Evolutionary conservation across 345 rosid species (phyloP).

Genomic region (Aurinia saxatilis): DNA sequence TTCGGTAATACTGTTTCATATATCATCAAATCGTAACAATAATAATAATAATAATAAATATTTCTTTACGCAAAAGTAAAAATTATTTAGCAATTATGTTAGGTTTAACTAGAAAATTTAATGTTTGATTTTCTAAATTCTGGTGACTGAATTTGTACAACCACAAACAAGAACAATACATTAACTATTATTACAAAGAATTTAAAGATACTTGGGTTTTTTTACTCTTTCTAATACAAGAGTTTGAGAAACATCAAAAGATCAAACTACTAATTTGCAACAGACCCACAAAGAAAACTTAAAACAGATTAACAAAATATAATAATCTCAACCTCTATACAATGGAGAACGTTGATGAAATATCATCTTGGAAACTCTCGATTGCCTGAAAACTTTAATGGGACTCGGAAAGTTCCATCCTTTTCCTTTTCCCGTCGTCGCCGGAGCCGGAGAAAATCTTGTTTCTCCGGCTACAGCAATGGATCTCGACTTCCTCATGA

Average conservation of each 20-base stretch:
- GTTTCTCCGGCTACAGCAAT: slow-evolving; percentile 42
- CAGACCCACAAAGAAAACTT: no score
- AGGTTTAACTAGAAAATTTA: neutral
- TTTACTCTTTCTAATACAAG: neutral
- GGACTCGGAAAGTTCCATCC: slow-evolving; percentile 91
- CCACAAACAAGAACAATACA: neutral
- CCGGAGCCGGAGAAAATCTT: slow-evolving; percentile 20
- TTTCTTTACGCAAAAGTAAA: no score
- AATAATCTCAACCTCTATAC: slow-evolving; percentile 49
- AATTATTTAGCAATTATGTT: no score
- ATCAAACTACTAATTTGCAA: slow-evolving; percentile 9
- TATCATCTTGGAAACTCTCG: slow-evolving; percentile 45
- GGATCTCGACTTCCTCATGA: slow-evolving; percentile 91
- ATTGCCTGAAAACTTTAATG: slow-evolving; percentile 72
- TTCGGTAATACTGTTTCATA: no score
- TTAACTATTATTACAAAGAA: neutral
- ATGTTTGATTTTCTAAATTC: neutral
- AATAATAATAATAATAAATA: no score
- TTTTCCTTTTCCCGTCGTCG: slow-evolving; percentile 32
- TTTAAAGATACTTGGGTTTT: neutral
- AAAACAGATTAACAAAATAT: neutral
- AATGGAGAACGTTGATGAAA: slow-evolving; percentile 60
- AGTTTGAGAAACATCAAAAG: neutral
- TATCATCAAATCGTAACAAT: no score
- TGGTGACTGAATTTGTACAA: neutral